A percentile compares a stretch with the other conserved stretches of the same genome.
These are phyloP conservation scores for Eragrostis tef DNA, from an alignment of 202 grass and related monocot genomes.

Conservation along the genomic window DNA sequence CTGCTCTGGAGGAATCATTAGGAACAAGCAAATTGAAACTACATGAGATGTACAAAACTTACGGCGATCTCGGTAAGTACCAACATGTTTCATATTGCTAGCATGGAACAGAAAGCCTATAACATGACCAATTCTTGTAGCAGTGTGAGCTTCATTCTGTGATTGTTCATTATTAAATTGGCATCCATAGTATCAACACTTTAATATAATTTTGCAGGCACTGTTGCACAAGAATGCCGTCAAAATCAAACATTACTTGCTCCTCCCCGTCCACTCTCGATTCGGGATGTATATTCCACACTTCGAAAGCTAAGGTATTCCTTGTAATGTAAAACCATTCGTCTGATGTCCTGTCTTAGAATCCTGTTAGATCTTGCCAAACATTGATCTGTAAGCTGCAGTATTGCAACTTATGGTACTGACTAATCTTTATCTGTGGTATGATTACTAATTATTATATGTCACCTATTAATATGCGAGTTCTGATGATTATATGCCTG, in stretches of 20 bases:
- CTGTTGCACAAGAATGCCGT: slow-evolving; percentile 84
- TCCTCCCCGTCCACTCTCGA: slow-evolving; percentile 73
- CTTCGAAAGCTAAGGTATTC: slow-evolving; percentile 85
- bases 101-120: slow-evolving; percentile 30
- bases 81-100: slow-evolving; percentile 43
- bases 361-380: not conserved
- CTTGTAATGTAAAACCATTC: slow-evolving; percentile 7
- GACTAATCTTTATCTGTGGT: slow-evolving; percentile 21
- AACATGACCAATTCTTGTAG: slow-evolving; percentile 22
- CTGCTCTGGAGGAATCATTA: slow-evolving; percentile 76
- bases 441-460: slow-evolving; percentile 15
- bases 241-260: slow-evolving; percentile 91
- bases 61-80: slow-evolving; percentile 81
- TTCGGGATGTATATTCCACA: slow-evolving; percentile 70
- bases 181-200: slow-evolving; percentile 30
- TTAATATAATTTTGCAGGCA: slow-evolving; percentile 58
- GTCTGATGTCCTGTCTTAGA: slow-evolving; percentile 3
- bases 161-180: slow-evolving; percentile 31
- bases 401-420: not conserved
- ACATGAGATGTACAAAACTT: slow-evolving; percentile 89
- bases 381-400: not conserved
- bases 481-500: not conserved
- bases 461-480: not conserved
- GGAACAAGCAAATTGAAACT: slow-evolving; percentile 85
- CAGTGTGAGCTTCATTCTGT: slow-evolving; percentile 36